A percentile compares a stretch with the other conserved stretches of the same genome.
Conservation (phyloP, 1,284 basidiomycete species). For the Laetiporus sulphureus region DNA sequence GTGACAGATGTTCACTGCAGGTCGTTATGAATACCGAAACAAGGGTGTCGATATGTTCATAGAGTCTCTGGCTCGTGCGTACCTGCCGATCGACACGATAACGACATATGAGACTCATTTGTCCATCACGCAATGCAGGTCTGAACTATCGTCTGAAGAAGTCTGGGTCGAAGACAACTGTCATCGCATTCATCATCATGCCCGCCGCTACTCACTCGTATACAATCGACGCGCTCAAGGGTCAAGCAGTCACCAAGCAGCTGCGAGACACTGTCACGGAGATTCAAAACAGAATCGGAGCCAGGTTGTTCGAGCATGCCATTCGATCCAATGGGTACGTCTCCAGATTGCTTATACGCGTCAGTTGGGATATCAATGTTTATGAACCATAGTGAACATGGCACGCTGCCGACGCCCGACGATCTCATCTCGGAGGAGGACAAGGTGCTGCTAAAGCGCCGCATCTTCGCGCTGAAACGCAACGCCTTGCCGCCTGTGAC, state of each 20-base stretch:
- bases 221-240: slow-evolving; percentile 96
- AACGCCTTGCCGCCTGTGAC: slow-evolving; percentile 89
- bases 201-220: slow-evolving; percentile 95
- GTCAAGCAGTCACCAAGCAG: slow-evolving; percentile 96
- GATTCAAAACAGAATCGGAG: slow-evolving; percentile 89
- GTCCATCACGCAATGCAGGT: slow-evolving; percentile 27
- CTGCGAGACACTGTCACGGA: slow-evolving; percentile 92
- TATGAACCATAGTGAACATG: slow-evolving; percentile 53
- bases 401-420: slow-evolving; percentile 66
- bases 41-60: slow-evolving; percentile 99
- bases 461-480: slow-evolving; percentile 94
- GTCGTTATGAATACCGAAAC: slow-evolving; percentile 97
- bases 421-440: slow-evolving; percentile 87
- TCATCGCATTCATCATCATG: slow-evolving; percentile 99
- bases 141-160: slow-evolving; percentile 88
- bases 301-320: slow-evolving; percentile 89
- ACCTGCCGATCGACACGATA: too few species aligned
- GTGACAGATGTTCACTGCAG: slow-evolving; percentile 89
- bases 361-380: too few species aligned
- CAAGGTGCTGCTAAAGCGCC: slow-evolving; percentile 91
- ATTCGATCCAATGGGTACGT: slow-evolving; percentile 83
- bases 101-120: background rate
- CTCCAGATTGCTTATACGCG: too few species aligned
- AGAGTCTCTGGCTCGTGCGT: slow-evolving; percentile 83
- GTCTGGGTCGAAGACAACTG: slow-evolving; percentile 72